Evolutionary conservation across 495 filamentous ascomycete genomes (phyloP), one percentile per base, ranked within the genome.

Genomic region (Choiromyces venosus): DNA sequence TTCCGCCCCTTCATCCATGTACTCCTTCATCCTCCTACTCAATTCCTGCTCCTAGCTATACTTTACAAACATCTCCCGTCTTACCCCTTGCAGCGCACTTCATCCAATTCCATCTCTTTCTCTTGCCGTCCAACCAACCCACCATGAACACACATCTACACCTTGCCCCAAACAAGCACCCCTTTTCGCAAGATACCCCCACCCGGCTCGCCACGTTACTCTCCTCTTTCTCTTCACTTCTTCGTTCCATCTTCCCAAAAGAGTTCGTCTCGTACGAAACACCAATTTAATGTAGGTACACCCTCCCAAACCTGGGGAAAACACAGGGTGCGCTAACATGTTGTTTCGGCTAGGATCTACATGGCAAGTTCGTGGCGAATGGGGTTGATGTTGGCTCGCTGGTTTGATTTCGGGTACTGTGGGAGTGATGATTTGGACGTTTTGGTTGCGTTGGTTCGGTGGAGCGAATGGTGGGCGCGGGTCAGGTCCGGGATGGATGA

Each of bases 111-210:
- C 52, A 61, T 33, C 25, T 12, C 16, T 10, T 33, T 10, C 16
- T 8, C 25, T 25, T 4, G 16, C 14, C 25, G 10, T 33, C 52
- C 52, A 61, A 61, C 52, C 52, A 61, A 61, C 52, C 52, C 52
- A 61, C 52, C 52, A 61, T 33, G 52, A 61, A 61, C 52, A 61
- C 52, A 61, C 52, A 29, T 61, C 52, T 33, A 61, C 52, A 61
- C 52, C 25, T 33, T 2, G 10, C 52, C 25, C 52, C 52, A 61
- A 61, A 61, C 2, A 61, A 33, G 12, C 25, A 25, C 52, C 52
- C 52, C 8, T 61, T 33, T 61, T 14, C 25, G 12, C 10, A 33
- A 5, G 52, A 33, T 33, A 29, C 12, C 52, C 52, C 52, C 25
- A 61, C 52, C 52, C 52, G 16, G 25, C 52, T 14, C 52, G 52